Percentiles rank a stretch among this genome's conserved stretches.
Evolutionary conservation across 805 yeast genomes (phyloP).

Genomic region (Teunomyces cretensis): DNA sequence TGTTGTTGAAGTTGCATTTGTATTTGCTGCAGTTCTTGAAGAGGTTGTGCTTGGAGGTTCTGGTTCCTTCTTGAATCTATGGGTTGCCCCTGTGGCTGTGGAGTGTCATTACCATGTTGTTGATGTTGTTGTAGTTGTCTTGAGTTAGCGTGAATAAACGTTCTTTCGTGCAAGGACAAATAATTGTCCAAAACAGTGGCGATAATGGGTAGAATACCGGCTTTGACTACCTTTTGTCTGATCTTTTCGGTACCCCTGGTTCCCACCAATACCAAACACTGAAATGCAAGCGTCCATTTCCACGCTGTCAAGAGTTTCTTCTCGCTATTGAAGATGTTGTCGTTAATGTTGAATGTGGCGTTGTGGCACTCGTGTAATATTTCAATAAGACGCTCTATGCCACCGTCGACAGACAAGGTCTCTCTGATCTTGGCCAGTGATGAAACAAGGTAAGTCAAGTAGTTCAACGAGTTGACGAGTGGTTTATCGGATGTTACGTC

Average conservation of each 20-base stretch:
- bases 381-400: slow-evolving; percentile 81
- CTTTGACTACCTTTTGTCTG: slow-evolving; percentile 81
- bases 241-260: slow-evolving; percentile 89
- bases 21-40: slow-evolving; percentile 7
- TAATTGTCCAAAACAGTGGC: slow-evolving; percentile 93
- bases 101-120: slow-evolving; percentile 1
- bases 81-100: slow-evolving; percentile 11
- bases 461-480: slow-evolving; percentile 85
- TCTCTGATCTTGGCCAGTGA: slow-evolving; percentile 88
- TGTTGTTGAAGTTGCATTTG: slow-evolving; percentile 13
- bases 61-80: slow-evolving; percentile 6
- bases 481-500: slow-evolving; percentile 91
- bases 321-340: slow-evolving; percentile 36
- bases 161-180: slow-evolving; percentile 45
- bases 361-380: slow-evolving; percentile 78
- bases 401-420: slow-evolving; percentile 86
- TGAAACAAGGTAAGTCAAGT: slow-evolving; percentile 81
- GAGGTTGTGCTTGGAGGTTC: slow-evolving; percentile 9
- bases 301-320: slow-evolving; percentile 70
- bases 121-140: slow-evolving; percentile 13
- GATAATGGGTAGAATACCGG: slow-evolving; percentile 87
- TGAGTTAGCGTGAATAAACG: slow-evolving; percentile 32
- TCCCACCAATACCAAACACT: slow-evolving; percentile 86
- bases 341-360: slow-evolving; percentile 27
- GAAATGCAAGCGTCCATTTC: slow-evolving; percentile 97